Base-by-base conservation (phyloP, 169 alveolate species). In the Eimeria falciformis region DNA sequence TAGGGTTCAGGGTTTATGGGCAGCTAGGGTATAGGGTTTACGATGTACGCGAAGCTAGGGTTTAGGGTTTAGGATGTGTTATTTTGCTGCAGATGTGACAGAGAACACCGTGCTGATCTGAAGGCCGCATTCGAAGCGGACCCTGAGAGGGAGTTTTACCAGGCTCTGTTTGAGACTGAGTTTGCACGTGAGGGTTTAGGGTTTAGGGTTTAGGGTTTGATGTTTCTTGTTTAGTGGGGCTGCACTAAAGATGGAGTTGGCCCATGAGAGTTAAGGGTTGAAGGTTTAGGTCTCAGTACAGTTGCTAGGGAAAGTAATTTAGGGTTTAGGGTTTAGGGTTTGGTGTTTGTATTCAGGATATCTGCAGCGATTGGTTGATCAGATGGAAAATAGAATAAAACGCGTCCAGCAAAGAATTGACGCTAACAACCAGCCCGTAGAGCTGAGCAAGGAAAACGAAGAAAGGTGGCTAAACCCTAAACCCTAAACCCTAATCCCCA, bases 341-440 rank as follows among this genome's bases (percentile, higher is more conserved):
- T 65, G 33, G 53, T 79, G 83, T 37, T 17, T 55, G 78, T 37
- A 1, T 50, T 68, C 94, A 91, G 89, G 46, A 77, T 83, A 82
- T 85, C 43, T 94, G 90, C 79, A 95, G 82, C 77, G 71, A 65
- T 65, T 91, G 77, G 90, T 93, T 58, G 90, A 79, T 47, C 92
- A 94, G 66, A 73, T 93, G 94, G 94, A 95, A 90, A 83, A 89
- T 77, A 85, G 95, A 56, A 94, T 93, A 66, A 93, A 88, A 40
- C 83, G 81, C 7, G 94, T 73, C 0, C 91, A 91, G 91, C 94
- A 91, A 79, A 84, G 94, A 21, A 91, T 91, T 29, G 92, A 75
- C 68, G 94, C 92, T 5, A 73, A 75, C 71, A 88, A 88, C 89
- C 73, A 66, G 53, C 77, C 79, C 11, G 58, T 79, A 14, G 94